Evolutionary conservation across 108 stramenopile species (phyloP), one percentile per base, ranked within the genome.

Genomic region (Nitzschia palea): DNA sequence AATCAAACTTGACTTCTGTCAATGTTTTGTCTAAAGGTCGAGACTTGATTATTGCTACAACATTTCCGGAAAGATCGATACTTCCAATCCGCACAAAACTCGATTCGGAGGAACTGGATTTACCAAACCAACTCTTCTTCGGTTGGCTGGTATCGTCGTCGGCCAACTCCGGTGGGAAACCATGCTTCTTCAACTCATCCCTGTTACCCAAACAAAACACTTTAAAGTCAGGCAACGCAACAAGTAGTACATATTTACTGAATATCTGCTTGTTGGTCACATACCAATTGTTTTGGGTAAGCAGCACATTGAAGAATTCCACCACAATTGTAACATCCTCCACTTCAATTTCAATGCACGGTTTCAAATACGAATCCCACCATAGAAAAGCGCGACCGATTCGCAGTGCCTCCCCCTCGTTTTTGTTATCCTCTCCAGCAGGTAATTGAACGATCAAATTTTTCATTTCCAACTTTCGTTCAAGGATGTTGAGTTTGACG

Each of bases 281-380:
- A 30, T 62, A 75, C 78, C 71, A 77, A 29, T 77, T 77, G 47
- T 52, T 77, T 14, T 33, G n/a, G 12, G 76, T 69, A 36, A 77
- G 47, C 12, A 77, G 8, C 26, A 77, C 36, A 67, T 77, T 77
- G 15, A 48, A 22, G 56, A 77, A 77, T 22, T 77, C 76, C 12
- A 77, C 65, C 32, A 66, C 34, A 34, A 77, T 51, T 33, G 52
- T 34, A 0, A 77, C 70, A 50, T 77, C 65, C 17, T 77, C 70
- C 14, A 71, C 70, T 32, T 67, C 54, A 48, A 77, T 67, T 33
- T 71, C 70, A 6, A 79, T 22, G 0, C 67, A 68, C 2, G 78
- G 78, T 17, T 63, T 28, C 9, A 34, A 28, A 29, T 74, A 73
- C 9, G 65, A 72, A 37, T 71, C 60, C 74, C 74, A 76, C 6